A percentile compares a stretch with the other conserved stretches of the same genome.
phyloP scores from a whole-genome alignment of 2,329 filamentous ascomycete genomes.

The Celoporthe dispersa region DNA sequence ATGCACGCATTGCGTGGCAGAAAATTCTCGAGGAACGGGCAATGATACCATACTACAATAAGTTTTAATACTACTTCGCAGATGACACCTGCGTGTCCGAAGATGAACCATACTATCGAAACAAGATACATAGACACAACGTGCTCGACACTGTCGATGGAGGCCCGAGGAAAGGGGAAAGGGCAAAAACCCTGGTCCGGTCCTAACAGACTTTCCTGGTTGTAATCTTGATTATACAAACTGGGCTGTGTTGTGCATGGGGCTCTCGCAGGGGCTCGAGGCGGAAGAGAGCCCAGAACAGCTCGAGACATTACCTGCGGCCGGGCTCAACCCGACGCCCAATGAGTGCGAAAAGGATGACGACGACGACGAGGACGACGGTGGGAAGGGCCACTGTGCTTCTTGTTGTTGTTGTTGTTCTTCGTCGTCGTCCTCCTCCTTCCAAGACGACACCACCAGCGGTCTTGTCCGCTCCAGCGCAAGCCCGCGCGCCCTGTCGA shows the following conservation, averaged over 20 bases:
- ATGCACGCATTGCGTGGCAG: neutral
- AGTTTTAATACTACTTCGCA: constrained; percentile 8
- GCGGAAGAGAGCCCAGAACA: neutral
- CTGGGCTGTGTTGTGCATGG: neutral
- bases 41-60: constrained; percentile 12
- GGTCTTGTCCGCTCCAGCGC: neutral
- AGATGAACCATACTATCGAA: neutral
- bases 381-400: neutral
- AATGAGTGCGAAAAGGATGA: neutral
- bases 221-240: neutral
- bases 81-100: neutral
- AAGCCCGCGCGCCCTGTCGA: neutral
- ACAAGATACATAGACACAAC: neutral
- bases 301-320: neutral
- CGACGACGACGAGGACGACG: neutral
- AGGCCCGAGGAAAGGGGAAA: neutral
- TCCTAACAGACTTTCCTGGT: neutral
- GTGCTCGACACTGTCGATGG: neutral
- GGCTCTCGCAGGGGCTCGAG: neutral
- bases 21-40: neutral
- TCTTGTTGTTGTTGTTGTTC: too few species aligned
- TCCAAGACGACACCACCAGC: neutral
- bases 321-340: neutral
- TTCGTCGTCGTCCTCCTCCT: neutral
- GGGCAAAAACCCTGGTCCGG: neutral